These are phyloP conservation scores for Mucor mucedo DNA, from an alignment of 371 early-diverging fungal species.

Conservation along the genomic window DNA sequence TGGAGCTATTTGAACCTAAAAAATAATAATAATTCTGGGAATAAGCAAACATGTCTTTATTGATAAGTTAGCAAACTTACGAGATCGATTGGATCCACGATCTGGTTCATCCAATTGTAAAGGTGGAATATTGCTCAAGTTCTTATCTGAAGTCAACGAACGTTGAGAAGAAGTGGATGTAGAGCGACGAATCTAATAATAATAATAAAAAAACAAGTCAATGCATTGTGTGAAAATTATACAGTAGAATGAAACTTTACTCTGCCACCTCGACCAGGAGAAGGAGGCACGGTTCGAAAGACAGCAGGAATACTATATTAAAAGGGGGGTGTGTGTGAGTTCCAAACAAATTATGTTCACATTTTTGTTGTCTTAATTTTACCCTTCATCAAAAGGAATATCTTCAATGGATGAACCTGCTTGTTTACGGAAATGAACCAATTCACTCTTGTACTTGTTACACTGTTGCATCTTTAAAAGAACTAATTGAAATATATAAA, in stretches of 20 bases:
- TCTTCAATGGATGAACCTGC: conserved; percentile 63
- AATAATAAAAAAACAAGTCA: no score
- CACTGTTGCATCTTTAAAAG: conserved; percentile 70
- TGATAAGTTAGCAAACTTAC: conserved; percentile 7
- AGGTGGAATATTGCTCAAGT: conserved; percentile 45
- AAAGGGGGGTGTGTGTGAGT: not conserved
- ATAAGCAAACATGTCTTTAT: not conserved
- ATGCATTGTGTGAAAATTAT: no score
- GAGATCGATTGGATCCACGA: conserved; percentile 16
- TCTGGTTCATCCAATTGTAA: conserved; percentile 13
- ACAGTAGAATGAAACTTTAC: conserved; percentile 23
- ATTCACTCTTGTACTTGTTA: conserved; percentile 72
- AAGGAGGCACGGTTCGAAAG: conserved; percentile 53
- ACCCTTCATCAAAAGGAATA: conserved; percentile 61
- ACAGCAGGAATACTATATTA: conserved; percentile 52
- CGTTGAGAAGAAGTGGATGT: conserved; percentile 57
- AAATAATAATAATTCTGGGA: conserved; percentile 5
- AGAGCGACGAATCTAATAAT: conserved; percentile 41
- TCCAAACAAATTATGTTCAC: not conserved
- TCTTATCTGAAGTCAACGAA: conserved; percentile 49
- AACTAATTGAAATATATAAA: conserved; percentile 33
- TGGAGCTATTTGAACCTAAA: conserved; percentile 44
- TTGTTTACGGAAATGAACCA: conserved; percentile 71
- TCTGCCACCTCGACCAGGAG: conserved; percentile 48
- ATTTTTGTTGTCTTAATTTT: conserved; percentile 10